phyloP scores from a whole-genome alignment of 176 grass and related monocot genomes.

The Oryza rufipogon region DNA sequence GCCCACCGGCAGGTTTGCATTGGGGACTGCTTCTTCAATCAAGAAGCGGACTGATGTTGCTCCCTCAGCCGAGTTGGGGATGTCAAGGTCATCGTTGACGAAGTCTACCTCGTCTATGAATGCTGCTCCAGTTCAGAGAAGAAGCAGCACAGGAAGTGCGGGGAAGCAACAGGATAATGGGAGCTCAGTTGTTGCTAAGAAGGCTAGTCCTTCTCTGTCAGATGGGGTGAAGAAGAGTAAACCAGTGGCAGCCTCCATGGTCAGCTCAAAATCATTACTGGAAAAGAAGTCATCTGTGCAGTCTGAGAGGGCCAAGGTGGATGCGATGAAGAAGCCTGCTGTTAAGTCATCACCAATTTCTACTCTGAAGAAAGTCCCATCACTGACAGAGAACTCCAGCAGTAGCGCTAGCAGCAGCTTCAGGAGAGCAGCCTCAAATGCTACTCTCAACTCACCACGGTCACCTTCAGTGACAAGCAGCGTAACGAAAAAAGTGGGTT shows the following conservation, averaged over 20 bases:
- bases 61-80: not conserved
- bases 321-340: constrained; percentile 45
- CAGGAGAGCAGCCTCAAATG: constrained; percentile 52
- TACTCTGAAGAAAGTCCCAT: constrained; percentile 56
- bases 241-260: constrained; percentile 29
- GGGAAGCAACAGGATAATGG: constrained; percentile 53
- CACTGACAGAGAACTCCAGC: constrained; percentile 52
- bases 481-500: constrained; percentile 48
- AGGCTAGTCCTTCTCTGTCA: constrained; percentile 51
- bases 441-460: constrained; percentile 54
- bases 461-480: constrained; percentile 62
- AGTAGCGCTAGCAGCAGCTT: constrained; percentile 42
- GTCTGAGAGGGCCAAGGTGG: constrained; percentile 40
- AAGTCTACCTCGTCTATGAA: constrained; percentile 37
- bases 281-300: constrained; percentile 48
- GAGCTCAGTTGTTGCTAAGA: constrained; percentile 45
- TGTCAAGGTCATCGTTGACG: constrained; percentile 33
- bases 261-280: constrained; percentile 34
- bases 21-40: constrained; percentile 38
- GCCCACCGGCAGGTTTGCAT: constrained; percentile 31
- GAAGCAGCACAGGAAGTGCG: constrained; percentile 51
- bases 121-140: constrained; percentile 42
- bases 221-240: constrained; percentile 60
- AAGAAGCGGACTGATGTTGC: constrained; percentile 43
- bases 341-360: constrained; percentile 52